Evolutionary conservation across 345 rosid species (phyloP).

Genomic region (Salix viminalis): DNA sequence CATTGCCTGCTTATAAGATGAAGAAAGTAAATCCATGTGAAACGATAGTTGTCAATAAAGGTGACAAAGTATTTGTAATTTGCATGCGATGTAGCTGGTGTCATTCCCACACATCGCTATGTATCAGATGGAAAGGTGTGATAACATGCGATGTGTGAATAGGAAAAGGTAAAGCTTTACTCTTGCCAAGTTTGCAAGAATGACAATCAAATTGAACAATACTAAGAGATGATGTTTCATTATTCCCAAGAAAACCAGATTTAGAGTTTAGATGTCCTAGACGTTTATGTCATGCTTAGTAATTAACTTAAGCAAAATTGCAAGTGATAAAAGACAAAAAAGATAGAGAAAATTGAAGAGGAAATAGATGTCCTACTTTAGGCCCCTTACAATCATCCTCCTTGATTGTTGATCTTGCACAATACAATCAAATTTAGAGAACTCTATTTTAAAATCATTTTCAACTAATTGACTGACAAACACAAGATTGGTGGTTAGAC

Average conservation of each 20-base stretch:
- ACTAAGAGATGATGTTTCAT: not conserved
- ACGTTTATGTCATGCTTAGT: not conserved
- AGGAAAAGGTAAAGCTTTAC: not conserved
- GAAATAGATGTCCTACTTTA: not conserved
- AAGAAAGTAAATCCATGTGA: not conserved
- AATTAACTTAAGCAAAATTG: not conserved
- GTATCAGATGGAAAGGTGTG: not conserved
- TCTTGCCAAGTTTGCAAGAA: not conserved
- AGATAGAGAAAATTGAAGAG: not conserved
- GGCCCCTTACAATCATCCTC: not conserved
- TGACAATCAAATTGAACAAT: not conserved
- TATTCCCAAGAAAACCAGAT: not conserved
- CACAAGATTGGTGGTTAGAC: not conserved
- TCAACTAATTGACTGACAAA: not conserved
- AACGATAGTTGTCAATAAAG: not conserved
- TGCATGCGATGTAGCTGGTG: not conserved
- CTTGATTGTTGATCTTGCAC: conserved; percentile 1
- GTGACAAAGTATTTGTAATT: not conserved
- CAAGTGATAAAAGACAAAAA: not conserved
- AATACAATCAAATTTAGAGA: not conserved
- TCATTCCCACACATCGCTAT: not conserved
- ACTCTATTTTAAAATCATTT: not conserved
- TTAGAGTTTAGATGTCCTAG: not conserved
- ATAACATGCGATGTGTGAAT: no score
- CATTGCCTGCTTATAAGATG: not conserved